Base-by-base conservation (phyloP, 371 early-diverging fungal genomes). In the Mucor lusitanicus region DNA sequence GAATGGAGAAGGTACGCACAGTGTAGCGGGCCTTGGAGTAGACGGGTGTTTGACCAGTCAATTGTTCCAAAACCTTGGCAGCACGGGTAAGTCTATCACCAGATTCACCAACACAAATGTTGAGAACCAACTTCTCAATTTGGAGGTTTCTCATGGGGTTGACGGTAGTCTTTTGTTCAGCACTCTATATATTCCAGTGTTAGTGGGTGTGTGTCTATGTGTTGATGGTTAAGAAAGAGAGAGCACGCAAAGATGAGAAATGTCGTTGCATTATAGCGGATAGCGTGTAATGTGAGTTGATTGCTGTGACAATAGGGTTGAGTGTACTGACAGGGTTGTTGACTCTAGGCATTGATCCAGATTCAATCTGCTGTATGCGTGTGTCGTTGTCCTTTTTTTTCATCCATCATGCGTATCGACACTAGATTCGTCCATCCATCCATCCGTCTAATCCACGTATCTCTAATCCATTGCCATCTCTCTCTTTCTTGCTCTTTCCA, bases 1-100 rank as follows among this genome's bases (percentile, higher is more conserved):
- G 95, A 85, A 99, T 99, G 84, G 98, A 96, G 90, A 99, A 99
- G 77, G 97, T 92, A 87, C 99, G 94, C 86, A 99, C 97, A 55
- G 99, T 99, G 88, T 99, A 96, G 80, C 99, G 95, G 64, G 99
- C 98, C 93, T 99, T 99, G 83, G 98, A 97, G 90, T 95, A 95
- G 76, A 98, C 96, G 70, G 99, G 99, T 70, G 95, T 92, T 89
- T 99, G 99, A 72, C 99, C 99, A 74, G 99, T 99, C 75, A 99
- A 90, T 88, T 99, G 99, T 90, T 99, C 99, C 55, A 99, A 90
- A 79, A 99, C 99, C 92, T 99, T 99, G 81, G 98, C 97, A 73
- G 99, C 99, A 89, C 99, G 95, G 75, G 99, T 98, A 61, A 99
- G 92, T 85, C 97, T 91, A 87, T 99, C 99, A 81, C 99, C 99